Evolutionary conservation across 768 basidiomycete genomes (phyloP).

Genomic region (Phaeolepiota aurea): DNA sequence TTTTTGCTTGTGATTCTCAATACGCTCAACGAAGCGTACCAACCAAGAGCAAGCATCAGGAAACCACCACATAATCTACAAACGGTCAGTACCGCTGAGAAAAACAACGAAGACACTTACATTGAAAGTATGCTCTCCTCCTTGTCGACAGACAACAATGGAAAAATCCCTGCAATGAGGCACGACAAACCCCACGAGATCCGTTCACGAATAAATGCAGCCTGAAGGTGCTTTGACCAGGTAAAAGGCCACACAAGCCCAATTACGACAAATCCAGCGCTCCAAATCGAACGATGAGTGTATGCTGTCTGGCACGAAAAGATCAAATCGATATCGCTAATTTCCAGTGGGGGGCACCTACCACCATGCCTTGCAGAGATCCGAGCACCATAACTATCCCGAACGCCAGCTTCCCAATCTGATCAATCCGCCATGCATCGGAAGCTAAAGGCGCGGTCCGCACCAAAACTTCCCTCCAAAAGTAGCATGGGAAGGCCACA

Average conservation of each 20-base stretch:
- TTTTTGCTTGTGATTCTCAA: not conserved
- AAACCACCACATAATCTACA: slow-evolving; percentile 39
- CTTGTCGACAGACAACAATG: slow-evolving; percentile 66
- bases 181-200: slow-evolving; percentile 42
- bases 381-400: slow-evolving; percentile 24
- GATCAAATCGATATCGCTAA: too few relatives aligned
- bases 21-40: not conserved
- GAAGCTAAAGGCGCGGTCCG: too few relatives aligned
- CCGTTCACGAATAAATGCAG: slow-evolving; percentile 15
- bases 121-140: slow-evolving; percentile 50
- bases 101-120: slow-evolving; percentile 29
- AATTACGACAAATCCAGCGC: slow-evolving; percentile 49
- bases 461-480: slow-evolving; percentile 56
- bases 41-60: slow-evolving; percentile 4
- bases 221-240: slow-evolving; percentile 32
- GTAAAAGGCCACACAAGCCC: slow-evolving; percentile 60
- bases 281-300: slow-evolving; percentile 65
- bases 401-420: too few relatives aligned
- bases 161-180: slow-evolving; percentile 54
- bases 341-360: too few relatives aligned
- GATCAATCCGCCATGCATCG: too few relatives aligned
- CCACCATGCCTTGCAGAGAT: slow-evolving; percentile 65
- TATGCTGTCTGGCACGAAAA: slow-evolving; percentile 48
- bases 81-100: not conserved
- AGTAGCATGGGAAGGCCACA: slow-evolving; percentile 65